Evolutionary conservation across 2,329 filamentous ascomycete genomes (phyloP), one percentile per base, ranked within the genome.

Genomic region (Aspergillus sojae): DNA sequence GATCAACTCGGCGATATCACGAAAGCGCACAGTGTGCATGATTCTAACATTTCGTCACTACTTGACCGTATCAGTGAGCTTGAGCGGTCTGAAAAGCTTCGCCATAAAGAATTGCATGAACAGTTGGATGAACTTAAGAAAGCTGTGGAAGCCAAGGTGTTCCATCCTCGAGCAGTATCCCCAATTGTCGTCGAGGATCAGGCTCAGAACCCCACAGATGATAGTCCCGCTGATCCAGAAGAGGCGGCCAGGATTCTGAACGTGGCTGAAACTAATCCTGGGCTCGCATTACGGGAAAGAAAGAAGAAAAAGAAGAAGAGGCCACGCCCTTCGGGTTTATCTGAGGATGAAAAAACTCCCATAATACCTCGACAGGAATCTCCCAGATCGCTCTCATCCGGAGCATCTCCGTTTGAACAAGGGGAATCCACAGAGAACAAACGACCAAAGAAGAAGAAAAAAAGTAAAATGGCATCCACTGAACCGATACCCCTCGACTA

Each of bases 381-480:
- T 21, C 62, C 62, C 21, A 36, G 41, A n/a, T 50, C 36, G 5
- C 46, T 58, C 26, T 56, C 57, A 2, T 55, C 60, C 10, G 41
- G 45, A 21, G 57, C n/a, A 32, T 55, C 53, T n/a, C 26, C 58
- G 5, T 45, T 52, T 28, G 48, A 59, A 5, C 11, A 50, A 34
- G 46, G 62, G 14, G 52, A 28, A 2, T 50, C 50, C 11, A 46
- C 46, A 11, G 45, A 46, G 5, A 43, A 64, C 45, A 55, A 56
- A 36, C 73, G 64, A 12, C 57, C 23, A 10, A 62, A 65, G 56
- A 71, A 70, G 48, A 67, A 65, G 57, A 66, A 66, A 60, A 69
- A 64, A 45, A 61, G 62, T 39, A 65, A 57, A 46, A 23, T 62
- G 12, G 28, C 41, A 32, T 30, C 26, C 14, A 48, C 57, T 32